These are phyloP conservation scores for Termitomyces sp. DNA, from an alignment of 768 basidiomycete genomes.

Conservation along the genomic window DNA sequence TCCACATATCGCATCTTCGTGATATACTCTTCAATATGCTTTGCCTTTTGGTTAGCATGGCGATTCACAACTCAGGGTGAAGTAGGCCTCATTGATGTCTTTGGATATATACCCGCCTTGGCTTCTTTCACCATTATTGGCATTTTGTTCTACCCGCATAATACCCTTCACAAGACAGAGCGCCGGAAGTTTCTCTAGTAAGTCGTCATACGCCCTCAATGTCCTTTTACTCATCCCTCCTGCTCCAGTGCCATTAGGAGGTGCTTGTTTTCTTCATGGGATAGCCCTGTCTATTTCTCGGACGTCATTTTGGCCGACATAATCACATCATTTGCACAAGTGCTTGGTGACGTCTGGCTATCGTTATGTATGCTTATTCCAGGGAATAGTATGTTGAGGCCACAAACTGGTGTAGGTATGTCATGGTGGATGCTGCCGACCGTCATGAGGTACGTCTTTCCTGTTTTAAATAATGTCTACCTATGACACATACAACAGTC, in stretches of 20 bases:
- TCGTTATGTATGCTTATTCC: slow-evolving; percentile 83
- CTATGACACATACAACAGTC: slow-evolving; percentile 26
- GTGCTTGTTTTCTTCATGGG: slow-evolving; percentile 62
- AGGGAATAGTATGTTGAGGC: slow-evolving; percentile 65
- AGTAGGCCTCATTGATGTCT: slow-evolving; percentile 57
- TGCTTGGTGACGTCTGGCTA: slow-evolving; percentile 91
- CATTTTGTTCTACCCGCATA: slow-evolving; percentile 60
- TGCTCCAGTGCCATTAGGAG: slow-evolving; percentile 58
- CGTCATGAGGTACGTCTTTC: slow-evolving; percentile 71
- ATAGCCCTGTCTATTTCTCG: slow-evolving; percentile 70
- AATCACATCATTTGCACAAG: slow-evolving; percentile 94
- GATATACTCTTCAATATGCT: slow-evolving; percentile 54
- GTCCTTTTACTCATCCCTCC: slow-evolving; percentile 1
- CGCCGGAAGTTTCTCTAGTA: slow-evolving; percentile 76
- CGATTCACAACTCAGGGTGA: slow-evolving; percentile 54
- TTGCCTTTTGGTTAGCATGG: slow-evolving; percentile 66
- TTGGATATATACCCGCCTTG: slow-evolving; percentile 70
- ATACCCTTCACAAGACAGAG: slow-evolving; percentile 62
- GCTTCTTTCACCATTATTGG: slow-evolving; percentile 53
- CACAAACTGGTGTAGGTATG: slow-evolving; percentile 58
- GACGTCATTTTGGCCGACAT: slow-evolving; percentile 95
- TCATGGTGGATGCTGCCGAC: slow-evolving; percentile 72
- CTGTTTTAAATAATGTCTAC: background rate
- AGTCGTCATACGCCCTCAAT: slow-evolving; percentile 24
- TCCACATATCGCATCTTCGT: slow-evolving; percentile 65